Percentiles rank a stretch among this genome's conserved stretches.
Conservation (phyloP, 2,329 filamentous ascomycete species). For the Alternaria tenuissima region DNA sequence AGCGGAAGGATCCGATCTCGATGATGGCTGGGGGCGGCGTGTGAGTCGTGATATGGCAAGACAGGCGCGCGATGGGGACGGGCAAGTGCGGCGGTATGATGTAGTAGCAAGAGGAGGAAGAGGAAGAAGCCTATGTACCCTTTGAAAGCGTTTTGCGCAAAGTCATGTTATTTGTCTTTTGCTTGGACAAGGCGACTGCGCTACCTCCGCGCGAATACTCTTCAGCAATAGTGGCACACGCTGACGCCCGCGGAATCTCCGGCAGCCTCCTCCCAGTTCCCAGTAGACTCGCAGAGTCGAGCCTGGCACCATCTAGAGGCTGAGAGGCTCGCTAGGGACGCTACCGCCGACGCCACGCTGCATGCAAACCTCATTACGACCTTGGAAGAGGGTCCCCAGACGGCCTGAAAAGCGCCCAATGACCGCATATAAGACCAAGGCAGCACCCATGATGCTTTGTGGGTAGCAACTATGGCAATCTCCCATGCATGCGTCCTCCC, state of each 20-base stretch:
- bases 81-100: slow-evolving; percentile 2
- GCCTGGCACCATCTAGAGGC: slow-evolving; percentile 21
- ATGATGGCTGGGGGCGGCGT: background rate
- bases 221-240: slow-evolving; percentile 24
- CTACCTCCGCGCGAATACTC: slow-evolving; percentile 29
- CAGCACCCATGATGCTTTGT: background rate
- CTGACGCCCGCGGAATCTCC: slow-evolving; percentile 26
- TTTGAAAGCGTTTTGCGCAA: background rate
- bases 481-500: slow-evolving; percentile 9
- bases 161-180: slow-evolving; percentile 17
- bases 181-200: slow-evolving; percentile 14
- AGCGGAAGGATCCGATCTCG: background rate
- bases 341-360: slow-evolving; percentile 24
- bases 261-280: slow-evolving; percentile 23
- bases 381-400: slow-evolving; percentile 19
- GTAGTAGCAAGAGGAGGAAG: background rate
- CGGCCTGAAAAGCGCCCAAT: slow-evolving; percentile 11
- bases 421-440: slow-evolving; percentile 7
- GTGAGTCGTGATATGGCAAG: slow-evolving; percentile 1
- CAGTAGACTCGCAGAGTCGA: slow-evolving; percentile 14
- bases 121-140: background rate
- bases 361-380: slow-evolving; percentile 15
- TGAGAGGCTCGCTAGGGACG: slow-evolving; percentile 22
- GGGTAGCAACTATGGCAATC: slow-evolving; percentile 4
- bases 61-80: slow-evolving; percentile 2